Evolutionary conservation across 192 early-diverging fungal species (phyloP).

Genomic region (Thamnidium elegans): DNA sequence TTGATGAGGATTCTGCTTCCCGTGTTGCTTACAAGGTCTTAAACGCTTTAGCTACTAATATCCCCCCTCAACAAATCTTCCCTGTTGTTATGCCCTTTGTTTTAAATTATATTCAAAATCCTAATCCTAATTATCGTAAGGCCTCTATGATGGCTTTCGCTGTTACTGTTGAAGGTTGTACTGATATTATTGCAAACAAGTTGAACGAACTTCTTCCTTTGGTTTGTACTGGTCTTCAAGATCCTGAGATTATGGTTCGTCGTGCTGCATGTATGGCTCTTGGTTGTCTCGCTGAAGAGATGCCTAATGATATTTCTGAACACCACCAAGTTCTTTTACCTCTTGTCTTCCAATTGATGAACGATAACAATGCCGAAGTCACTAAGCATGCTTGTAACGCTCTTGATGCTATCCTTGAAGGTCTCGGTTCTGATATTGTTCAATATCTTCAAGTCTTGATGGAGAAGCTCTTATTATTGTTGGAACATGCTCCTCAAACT

Average conservation of each 20-base stretch:
- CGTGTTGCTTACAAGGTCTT: slow-evolving; percentile 59
- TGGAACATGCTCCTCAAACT: slow-evolving; percentile 60
- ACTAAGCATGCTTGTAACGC: slow-evolving; percentile 80
- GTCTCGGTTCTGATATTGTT: slow-evolving; percentile 74
- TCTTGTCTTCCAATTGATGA: slow-evolving; percentile 79
- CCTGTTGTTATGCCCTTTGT: slow-evolving; percentile 72
- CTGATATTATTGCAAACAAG: slow-evolving; percentile 77
- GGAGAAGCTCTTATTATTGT: slow-evolving; percentile 73
- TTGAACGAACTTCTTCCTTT: slow-evolving; percentile 77
- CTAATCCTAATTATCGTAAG: slow-evolving; percentile 73
- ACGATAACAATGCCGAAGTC: slow-evolving; percentile 69
- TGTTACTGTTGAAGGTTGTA: slow-evolving; percentile 79
- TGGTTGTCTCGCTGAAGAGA: slow-evolving; percentile 72
- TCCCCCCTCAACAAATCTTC: slow-evolving; percentile 87
- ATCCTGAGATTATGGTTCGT: slow-evolving; percentile 74
- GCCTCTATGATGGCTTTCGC: slow-evolving; percentile 87
- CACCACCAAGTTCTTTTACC: slow-evolving; percentile 83
- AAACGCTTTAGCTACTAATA: slow-evolving; percentile 75
- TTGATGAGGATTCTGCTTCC: slow-evolving; percentile 81
- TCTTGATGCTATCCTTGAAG: slow-evolving; percentile 87
- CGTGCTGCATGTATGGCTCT: slow-evolving; percentile 87
- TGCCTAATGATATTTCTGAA: slow-evolving; percentile 74
- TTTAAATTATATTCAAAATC: slow-evolving; percentile 74
- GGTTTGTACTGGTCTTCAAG: slow-evolving; percentile 76
- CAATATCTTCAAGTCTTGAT: slow-evolving; percentile 81